Conservation (phyloP, 345 rosid genomes). For the Moricandia arvensis region DNA sequence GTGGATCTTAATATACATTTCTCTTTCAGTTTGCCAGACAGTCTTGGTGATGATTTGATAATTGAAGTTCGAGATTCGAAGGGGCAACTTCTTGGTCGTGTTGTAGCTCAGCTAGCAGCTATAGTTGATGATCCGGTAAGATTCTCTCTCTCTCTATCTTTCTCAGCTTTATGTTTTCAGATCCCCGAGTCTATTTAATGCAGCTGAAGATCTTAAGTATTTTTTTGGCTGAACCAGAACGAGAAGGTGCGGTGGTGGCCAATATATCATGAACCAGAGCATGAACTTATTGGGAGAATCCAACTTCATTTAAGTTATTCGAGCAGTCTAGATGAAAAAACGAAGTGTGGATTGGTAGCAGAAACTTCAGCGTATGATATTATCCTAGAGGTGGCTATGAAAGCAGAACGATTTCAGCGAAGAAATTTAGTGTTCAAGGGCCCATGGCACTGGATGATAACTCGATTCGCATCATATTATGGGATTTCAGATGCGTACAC, state of each 20-base stretch:
- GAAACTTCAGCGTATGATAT: conserved; percentile 97
- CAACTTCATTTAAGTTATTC: conserved; percentile 73
- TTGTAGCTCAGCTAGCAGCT: conserved; percentile 76
- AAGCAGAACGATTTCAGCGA: conserved; percentile 71
- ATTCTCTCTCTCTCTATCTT: conserved; percentile 8
- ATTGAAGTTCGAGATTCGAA: conserved; percentile 81
- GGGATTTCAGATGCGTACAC: conserved; percentile 90
- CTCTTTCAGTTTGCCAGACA: conserved; percentile 81
- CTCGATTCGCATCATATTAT: conserved; percentile 79
- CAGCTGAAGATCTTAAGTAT: conserved; percentile 10
- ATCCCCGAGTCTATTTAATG: not conserved
- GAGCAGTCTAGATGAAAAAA: conserved; percentile 69
- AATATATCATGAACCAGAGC: conserved; percentile 87
- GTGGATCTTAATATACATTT: conserved; percentile 15
- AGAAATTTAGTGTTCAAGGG: conserved; percentile 74
- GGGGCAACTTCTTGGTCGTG: conserved; percentile 78
- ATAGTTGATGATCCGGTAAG: conserved; percentile 75
- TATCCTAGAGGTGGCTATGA: conserved; percentile 89
- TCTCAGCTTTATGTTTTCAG: conserved; percentile 3
- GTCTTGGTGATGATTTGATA: conserved; percentile 82
- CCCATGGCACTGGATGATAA: conserved; percentile 89
- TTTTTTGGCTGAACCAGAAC: conserved; percentile 44
- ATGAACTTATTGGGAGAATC: conserved; percentile 81
- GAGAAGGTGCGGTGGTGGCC: conserved; percentile 95
- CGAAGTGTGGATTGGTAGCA: conserved; percentile 87